Percentiles rank a stretch among this genome's conserved stretches.
Evolutionary conservation across 2,329 filamentous ascomycete genomes (phyloP).

Genomic region (Lomentospora prolificans): DNA sequence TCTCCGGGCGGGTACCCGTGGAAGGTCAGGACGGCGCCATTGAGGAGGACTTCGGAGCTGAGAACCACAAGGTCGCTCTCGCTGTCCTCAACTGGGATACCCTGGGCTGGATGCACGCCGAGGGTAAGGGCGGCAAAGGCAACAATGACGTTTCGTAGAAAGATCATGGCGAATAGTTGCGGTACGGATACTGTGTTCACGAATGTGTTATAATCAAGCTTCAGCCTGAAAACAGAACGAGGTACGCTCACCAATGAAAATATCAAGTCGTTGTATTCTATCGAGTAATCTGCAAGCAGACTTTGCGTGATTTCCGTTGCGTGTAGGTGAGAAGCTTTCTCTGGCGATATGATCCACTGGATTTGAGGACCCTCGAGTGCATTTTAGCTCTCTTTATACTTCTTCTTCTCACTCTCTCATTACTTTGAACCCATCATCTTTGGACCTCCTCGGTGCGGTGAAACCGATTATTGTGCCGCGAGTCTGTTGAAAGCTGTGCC

Average conservation of each 20-base stretch:
- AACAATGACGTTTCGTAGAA: not conserved
- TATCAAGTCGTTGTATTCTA: not conserved
- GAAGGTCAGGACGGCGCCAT: not conserved
- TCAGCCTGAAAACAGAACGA: not conserved
- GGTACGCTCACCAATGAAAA: not conserved
- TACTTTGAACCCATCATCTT: not conserved
- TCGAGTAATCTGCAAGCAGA: not conserved
- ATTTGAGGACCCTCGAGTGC: not conserved
- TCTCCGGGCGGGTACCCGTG: not conserved
- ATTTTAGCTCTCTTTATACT: not conserved
- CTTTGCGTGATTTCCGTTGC: not conserved
- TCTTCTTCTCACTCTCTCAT: not conserved
- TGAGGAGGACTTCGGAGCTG: not conserved
- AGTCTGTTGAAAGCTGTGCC: not conserved
- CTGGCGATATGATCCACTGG: not conserved
- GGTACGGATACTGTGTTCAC: not conserved
- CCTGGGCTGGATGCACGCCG: not conserved
- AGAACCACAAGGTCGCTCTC: not conserved
- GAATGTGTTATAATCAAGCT: not conserved
- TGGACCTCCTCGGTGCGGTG: too few species aligned
- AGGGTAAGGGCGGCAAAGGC: not conserved
- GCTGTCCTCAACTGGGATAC: not conserved
- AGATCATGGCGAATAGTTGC: not conserved
- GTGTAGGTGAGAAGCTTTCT: not conserved
- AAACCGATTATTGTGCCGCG: not conserved